Base-by-base conservation (phyloP, 768 basidiomycete genomes). In the Pleurotus eryngii region DNA sequence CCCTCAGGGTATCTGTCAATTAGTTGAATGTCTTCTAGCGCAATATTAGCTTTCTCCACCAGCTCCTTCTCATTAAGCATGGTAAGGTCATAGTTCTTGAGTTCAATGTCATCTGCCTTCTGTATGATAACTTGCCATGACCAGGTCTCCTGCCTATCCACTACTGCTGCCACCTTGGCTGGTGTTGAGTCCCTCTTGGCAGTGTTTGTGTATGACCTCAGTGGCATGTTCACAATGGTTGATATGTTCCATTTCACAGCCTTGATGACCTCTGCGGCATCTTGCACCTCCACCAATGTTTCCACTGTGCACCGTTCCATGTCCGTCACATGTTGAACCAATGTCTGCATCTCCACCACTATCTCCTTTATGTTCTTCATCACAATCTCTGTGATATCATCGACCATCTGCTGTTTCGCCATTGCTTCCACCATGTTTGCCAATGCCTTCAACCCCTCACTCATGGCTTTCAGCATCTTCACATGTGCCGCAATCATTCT, bases 21-120 rank as follows among this genome's bases (percentile, higher is more conserved):
- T n/a, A 12, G 5, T 1, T 46, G 54, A 18, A 58, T 58, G 5
- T 9, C n/a, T 11, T 55, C 17, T 5, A 58, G 3, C 9, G 57
- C 57, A 22, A 43, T 12, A 30, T 55, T 58, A 4, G 57, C 57
- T 30, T 58, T 58, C 38, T 56, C 57, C 3, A 55, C 42, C 4
- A 58, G 54, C 30, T 55, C 39, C 54, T 46, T 22, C 24, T 56
- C 54, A 5, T 40, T 22, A 1, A 56, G 45, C 46, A 9, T 37
- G 2, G 11, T 4, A 11, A 38, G 12, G n/a, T 26, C n/a, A 20
- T 49, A 17, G 8, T 30, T 7, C 30, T 30, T 30, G 30, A 38
- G 46, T 9, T 39, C 30, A 14, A 46, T 17, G 12, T 14, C 27
- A 4, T 47, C 37, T 15, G 17, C 22, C 17, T 26, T 20, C 24